Evolutionary conservation across 2,329 filamentous ascomycete genomes (phyloP), one percentile per base, ranked within the genome.

Genomic region (Colletotrichum nymphaeae): DNA sequence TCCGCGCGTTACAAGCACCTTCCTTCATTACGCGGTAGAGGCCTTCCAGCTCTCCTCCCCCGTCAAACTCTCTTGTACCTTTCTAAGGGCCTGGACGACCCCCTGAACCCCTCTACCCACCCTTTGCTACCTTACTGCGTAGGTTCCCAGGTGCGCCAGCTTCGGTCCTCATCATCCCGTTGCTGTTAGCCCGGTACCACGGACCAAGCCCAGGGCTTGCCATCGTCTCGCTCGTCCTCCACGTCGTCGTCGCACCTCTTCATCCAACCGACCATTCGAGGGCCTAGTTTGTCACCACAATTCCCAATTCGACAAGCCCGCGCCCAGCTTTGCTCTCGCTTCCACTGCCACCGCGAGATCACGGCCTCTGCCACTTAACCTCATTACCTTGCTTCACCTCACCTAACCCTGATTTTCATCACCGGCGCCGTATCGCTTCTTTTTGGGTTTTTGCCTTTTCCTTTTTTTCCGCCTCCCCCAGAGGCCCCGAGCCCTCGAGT

Each of bases 241-340:
- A 62, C 59, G 67, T 71, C 67, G 71, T 24, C 62, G 71, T 73
- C 71, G 60, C 71, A 73, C 71, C 71, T 73, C 67, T 65, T 46
- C 71, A 66, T 73, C 49, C 46, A 57, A 49, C 60, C 56, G 56
- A 73, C 71, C 37, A 71, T 57, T 73, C 28, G 62, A 71, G 53
- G 60, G 67, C 56, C 60, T 70, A 66, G 67, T 62, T 64, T 49
- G 58, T 70, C 26, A 35, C 62, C 67, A 66, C 65, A 66, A 71
- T 42, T 52, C 67, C 22, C 67, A 57, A 52, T 63, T 60, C 56
- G 30, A 73, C 46, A 56, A 63, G 53, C 49, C 26, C 49, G 46
- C 37, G 56, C 58, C 52, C 60, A 52, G 60, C 65, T 64, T 35
- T 70, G 70, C 60, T 73, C 46, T 72, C 46, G 55, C 67, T 67